Conservation (phyloP, 257 asterid species). For the Buddleja alternifolia region DNA sequence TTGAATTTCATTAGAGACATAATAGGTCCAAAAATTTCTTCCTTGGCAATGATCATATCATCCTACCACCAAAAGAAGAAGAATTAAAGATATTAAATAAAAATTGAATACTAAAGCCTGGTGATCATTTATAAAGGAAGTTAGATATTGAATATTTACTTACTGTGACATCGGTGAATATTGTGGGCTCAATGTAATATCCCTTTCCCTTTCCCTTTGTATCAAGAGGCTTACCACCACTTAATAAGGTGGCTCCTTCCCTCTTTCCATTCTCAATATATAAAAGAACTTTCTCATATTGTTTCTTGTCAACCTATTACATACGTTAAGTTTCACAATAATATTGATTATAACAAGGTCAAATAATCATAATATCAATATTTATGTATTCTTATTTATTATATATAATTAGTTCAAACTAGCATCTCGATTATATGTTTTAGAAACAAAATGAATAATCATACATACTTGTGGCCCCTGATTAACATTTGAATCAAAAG, state of each 20-base stretch:
- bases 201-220: too few relatives aligned
- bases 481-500: constrained; percentile 60
- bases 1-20: constrained; percentile 71
- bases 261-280: constrained; percentile 62
- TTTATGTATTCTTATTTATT: too few relatives aligned
- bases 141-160: too few relatives aligned
- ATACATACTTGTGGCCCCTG: constrained; percentile 76
- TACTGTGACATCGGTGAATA: constrained; percentile 70
- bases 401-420: too few relatives aligned
- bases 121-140: too few relatives aligned
- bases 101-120: not conserved
- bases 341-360: not conserved
- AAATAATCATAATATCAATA: not conserved
- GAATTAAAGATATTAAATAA: too few relatives aligned
- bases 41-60: constrained; percentile 66
- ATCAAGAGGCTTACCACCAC: constrained; percentile 62
- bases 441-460: too few relatives aligned
- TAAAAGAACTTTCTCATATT: constrained; percentile 56
- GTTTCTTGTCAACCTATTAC: constrained; percentile 61
- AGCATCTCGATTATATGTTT: too few relatives aligned
- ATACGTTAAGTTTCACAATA: too few relatives aligned
- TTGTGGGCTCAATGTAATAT: constrained; percentile 67
- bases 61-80: constrained; percentile 44
- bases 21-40: constrained; percentile 81
- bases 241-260: constrained; percentile 65